Percentiles rank a stretch among this genome's conserved stretches.
These are phyloP conservation scores for Sporothrix brasiliensis DNA, from an alignment of 2,329 filamentous ascomycete genomes.

Conservation along the genomic window DNA sequence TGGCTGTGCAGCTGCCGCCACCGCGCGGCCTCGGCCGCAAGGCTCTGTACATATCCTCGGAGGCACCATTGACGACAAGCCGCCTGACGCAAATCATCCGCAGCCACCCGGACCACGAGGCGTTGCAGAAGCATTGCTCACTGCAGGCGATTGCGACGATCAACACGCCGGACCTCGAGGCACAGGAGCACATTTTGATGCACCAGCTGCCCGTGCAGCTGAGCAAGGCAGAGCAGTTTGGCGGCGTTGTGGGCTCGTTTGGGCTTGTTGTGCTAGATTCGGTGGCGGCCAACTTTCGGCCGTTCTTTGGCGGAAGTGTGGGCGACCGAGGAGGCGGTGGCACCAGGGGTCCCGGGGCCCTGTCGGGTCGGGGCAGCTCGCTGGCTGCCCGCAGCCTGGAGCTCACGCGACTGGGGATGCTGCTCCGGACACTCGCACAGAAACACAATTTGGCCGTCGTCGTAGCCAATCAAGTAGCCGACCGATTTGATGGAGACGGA, in stretches of 20 bases:
- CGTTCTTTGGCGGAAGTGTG: slow-evolving; percentile 72
- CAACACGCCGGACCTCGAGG: slow-evolving; percentile 84
- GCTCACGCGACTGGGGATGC: slow-evolving; percentile 73
- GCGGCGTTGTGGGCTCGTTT: slow-evolving; percentile 49
- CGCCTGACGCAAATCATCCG: slow-evolving; percentile 79
- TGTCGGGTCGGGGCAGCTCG: slow-evolving; percentile 11
- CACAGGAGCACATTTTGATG: slow-evolving; percentile 90
- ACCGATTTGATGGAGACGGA: slow-evolving; percentile 65
- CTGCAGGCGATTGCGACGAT: slow-evolving; percentile 79
- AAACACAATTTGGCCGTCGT: slow-evolving; percentile 79
- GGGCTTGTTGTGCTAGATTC: slow-evolving; percentile 88
- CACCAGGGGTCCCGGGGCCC: not conserved
- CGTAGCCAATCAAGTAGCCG: slow-evolving; percentile 92
- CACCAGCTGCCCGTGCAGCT: slow-evolving; percentile 82
- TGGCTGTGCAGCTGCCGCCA: slow-evolving; percentile 78
- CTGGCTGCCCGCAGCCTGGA: slow-evolving; percentile 78
- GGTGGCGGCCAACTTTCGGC: slow-evolving; percentile 92
- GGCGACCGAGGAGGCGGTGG: slow-evolving; percentile 21
- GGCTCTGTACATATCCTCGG: slow-evolving; percentile 93
- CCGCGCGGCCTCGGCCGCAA: slow-evolving; percentile 70
- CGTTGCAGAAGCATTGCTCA: slow-evolving; percentile 58
- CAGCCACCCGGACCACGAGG: slow-evolving; percentile 57
- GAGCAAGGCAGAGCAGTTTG: slow-evolving; percentile 68
- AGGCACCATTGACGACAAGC: slow-evolving; percentile 78
- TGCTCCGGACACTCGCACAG: slow-evolving; percentile 75